Evolutionary conservation across 2,329 filamentous ascomycete genomes (phyloP).

Genomic region (Elsinoe arachidis): DNA sequence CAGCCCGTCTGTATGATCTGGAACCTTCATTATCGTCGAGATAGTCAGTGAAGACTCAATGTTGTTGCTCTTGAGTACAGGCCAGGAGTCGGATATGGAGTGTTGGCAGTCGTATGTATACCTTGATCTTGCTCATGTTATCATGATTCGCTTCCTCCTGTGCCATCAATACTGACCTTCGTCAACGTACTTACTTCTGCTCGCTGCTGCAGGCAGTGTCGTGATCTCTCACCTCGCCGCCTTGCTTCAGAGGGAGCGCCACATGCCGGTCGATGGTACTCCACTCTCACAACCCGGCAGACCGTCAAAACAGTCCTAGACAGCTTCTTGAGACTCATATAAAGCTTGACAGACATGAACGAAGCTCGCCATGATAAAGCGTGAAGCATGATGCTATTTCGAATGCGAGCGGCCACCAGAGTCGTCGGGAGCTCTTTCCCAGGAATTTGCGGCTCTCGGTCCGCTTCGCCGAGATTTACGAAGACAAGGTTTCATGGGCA

Average conservation of each 20-base stretch:
- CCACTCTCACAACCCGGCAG: background rate
- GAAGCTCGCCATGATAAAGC: background rate
- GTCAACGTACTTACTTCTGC: too few species aligned
- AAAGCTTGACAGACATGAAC: background rate
- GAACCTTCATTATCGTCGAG: background rate
- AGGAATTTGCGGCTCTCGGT: background rate
- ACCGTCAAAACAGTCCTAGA: background rate
- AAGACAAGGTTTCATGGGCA: background rate
- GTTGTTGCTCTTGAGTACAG: too few species aligned
- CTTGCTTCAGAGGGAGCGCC: background rate
- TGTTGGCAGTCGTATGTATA: too few species aligned
- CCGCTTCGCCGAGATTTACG: background rate
- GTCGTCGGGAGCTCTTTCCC: too few species aligned
- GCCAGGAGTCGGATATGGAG: too few species aligned
- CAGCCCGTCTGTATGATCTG: too few species aligned
- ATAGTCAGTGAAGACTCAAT: too few species aligned
- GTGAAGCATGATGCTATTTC: background rate
- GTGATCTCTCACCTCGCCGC: too few species aligned
- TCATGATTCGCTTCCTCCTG: too few species aligned
- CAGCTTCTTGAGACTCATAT: background rate
- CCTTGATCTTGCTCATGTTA: too few species aligned
- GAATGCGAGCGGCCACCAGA: background rate
- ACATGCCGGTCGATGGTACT: background rate
- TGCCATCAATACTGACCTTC: too few species aligned
- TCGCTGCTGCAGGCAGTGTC: too few species aligned